Base-by-base conservation (phyloP, 23 red algal genomes). In the Porphyridium purpureum region DNA sequence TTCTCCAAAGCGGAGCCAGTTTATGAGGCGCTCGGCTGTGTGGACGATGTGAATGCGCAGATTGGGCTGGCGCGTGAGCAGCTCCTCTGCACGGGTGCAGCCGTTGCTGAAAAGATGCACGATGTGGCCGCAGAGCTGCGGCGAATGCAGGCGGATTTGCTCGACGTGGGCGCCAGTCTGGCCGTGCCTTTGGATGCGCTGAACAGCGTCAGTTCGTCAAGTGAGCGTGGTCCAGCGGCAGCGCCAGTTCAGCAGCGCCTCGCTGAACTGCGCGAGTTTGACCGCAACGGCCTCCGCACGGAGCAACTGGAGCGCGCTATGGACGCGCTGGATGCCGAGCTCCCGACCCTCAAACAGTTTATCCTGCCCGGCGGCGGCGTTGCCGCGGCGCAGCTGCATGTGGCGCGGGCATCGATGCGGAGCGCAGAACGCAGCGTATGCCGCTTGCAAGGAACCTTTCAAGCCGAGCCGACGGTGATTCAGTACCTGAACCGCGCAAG, bases 361-460 rank as follows among this genome's bases (percentile, higher is more conserved):
- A 62, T 62, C 44, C 35, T 62, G 2, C 57, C 57, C 9, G 26
- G 57, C n/a, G 57, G 57, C 30, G 57, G 57, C 1, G 35, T 62
- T 9, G 2, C 33, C 35, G 8, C 33, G 9, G 57, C 57, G 20
- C 57, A 62, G n/a, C 7, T 62, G 17, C 57, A 62, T 7, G 7
- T 62, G 2, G 26, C 57, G 6, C 31, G 57, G 26, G 38, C 57
- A 2, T 27, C 44, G 15, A 32, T 34, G 44, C 31, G 57, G 44
- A 9, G 38, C 15, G n/a, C 57, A 9, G 57, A 62, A 47, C 31
- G 57, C 9, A 2, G 31, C 29, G 31, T 62, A 27, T 62, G 38
- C 38, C 38, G n/a, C n/a, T n/a, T n/a, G n/a, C n/a, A n/a, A n/a
- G n/a, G n/a, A n/a, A n/a, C n/a, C n/a, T n/a, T n/a, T n/a, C n/a